Evolutionary conservation across 2,329 filamentous ascomycete species (phyloP).

Genomic region (Cladobotryum mycophilum): DNA sequence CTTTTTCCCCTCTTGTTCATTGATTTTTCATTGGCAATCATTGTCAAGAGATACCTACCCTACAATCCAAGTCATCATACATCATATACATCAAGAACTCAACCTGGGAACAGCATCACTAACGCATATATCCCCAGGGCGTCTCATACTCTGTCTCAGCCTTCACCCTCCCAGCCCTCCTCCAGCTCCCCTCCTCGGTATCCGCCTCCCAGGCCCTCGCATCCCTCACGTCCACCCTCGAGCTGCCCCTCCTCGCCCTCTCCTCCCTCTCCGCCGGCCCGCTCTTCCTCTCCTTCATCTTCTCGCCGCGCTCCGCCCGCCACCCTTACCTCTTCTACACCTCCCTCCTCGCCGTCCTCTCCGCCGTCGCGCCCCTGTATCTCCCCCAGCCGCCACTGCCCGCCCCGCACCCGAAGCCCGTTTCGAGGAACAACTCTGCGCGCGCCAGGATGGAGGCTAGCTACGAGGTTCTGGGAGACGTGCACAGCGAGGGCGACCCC

Average conservation of each 20-base stretch:
- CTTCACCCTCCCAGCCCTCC: conserved; percentile 72
- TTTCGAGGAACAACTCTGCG: conserved; percentile 24
- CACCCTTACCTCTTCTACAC: conserved; percentile 93
- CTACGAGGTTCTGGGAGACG: conserved; percentile 61
- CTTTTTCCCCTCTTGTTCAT: too few relatives aligned
- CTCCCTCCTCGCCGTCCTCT: conserved; percentile 58
- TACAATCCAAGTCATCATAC: not conserved
- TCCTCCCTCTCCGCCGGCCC: conserved; percentile 63
- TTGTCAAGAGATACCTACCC: conserved; percentile 1
- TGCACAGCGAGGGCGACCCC: conserved; percentile 37
- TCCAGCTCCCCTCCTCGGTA: conserved; percentile 70
- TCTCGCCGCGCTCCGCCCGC: conserved; percentile 67
- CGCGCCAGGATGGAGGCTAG: conserved; percentile 57
- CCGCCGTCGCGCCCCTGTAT: conserved; percentile 47
- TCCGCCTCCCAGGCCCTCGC: conserved; percentile 64
- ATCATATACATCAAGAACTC: not conserved
- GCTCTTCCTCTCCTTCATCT: conserved; percentile 68
- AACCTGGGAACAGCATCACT: not conserved
- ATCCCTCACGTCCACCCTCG: conserved; percentile 57
- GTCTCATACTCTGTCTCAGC: conserved; percentile 78
- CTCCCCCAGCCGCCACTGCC: conserved; percentile 31
- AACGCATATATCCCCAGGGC: conserved; percentile 50
- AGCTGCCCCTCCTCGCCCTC: conserved; percentile 60
- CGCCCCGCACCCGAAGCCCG: conserved; percentile 16
- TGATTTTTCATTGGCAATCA: not conserved